Conservation (phyloP, 371 early-diverging fungal species). For the Capillidium heterosporum region DNA sequence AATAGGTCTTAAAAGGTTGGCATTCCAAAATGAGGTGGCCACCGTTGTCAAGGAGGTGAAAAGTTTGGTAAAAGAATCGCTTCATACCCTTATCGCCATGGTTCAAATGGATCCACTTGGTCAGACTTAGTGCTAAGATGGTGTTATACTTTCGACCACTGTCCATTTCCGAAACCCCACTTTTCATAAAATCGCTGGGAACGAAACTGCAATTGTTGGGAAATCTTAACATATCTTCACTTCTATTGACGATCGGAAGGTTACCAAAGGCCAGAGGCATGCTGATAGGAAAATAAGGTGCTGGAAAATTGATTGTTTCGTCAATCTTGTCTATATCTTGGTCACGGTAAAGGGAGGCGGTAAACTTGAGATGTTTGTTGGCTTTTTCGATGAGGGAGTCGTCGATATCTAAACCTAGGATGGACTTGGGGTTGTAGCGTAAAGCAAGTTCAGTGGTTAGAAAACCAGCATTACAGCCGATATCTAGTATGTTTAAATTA, state of each 20-base stretch:
- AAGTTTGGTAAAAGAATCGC: slow-evolving; percentile 41
- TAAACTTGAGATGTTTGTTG: background rate
- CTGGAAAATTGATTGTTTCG: too few species aligned
- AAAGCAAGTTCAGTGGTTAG: slow-evolving; percentile 41
- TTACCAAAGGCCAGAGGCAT: background rate
- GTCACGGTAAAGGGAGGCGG: background rate
- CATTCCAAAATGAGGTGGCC: slow-evolving; percentile 60
- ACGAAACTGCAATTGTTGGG: background rate
- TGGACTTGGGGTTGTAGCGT: slow-evolving; percentile 18
- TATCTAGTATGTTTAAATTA: slow-evolving; percentile 46
- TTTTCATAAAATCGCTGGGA: background rate
- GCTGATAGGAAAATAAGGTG: background rate
- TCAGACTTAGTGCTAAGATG: slow-evolving; percentile 1
- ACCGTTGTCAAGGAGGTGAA: slow-evolving; percentile 26
- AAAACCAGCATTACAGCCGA: slow-evolving; percentile 71
- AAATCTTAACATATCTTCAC: background rate
- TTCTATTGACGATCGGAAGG: background rate
- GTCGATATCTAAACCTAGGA: slow-evolving; percentile 68
- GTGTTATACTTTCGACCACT: background rate
- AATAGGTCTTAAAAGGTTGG: slow-evolving; percentile 24
- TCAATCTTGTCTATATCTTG: too few species aligned
- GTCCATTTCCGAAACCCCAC: background rate
- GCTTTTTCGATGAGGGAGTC: slow-evolving; percentile 42
- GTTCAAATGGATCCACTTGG: slow-evolving; percentile 22
- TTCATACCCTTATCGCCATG: slow-evolving; percentile 56